Evolutionary conservation across 2,329 filamentous ascomycete genomes (phyloP), one percentile per base, ranked within the genome.

Genomic region (Xylaria sp.): DNA sequence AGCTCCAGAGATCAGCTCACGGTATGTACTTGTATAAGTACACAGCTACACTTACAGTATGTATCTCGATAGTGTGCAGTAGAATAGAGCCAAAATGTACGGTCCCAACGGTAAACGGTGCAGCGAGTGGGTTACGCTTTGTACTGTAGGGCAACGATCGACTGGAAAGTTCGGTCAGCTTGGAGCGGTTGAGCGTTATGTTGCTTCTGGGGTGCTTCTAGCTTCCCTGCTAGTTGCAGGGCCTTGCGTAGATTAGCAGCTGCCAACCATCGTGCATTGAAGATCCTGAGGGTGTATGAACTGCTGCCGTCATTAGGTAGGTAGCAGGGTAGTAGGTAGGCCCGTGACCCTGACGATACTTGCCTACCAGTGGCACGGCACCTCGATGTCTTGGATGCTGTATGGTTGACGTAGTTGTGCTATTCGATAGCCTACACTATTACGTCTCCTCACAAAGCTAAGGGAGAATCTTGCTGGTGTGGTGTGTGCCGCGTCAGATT

Each of bases 151-250:
- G 62, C 15, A 63, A 50, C 20, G 66, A 69, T 69, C 66, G 63
- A 48, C 63, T 41, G 13, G 20, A n/a, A 31, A 50, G 44, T 25
- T 54, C 18, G 52, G 34, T 52, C 34, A 62, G 46, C 28, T 44
- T 56, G 60, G 51, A 61, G 50, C 41, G 37, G 25, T 37, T 55
- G 52, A 69, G 63, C 57, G 57, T 51, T 57, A 48, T 57, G 51
- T 65, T 39, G 64, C 60, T 61, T 70, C 67, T 70, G 60, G 60
- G 60, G 64, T 67, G 65, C 67, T 67, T 66, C 67, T 67, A 67
- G 67, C 63, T 63, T 63, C 41, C n/a, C 20, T 69, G 46, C 67
- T 67, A 67, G 65, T 67, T 46, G 59, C 65, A 46, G 54, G 18
- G 18, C 37, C 37, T 56, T 56, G 64, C 50, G 58, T 66, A 48